These are phyloP conservation scores for Candida koratica DNA, from an alignment of 805 yeast genomes.

Conservation along the genomic window DNA sequence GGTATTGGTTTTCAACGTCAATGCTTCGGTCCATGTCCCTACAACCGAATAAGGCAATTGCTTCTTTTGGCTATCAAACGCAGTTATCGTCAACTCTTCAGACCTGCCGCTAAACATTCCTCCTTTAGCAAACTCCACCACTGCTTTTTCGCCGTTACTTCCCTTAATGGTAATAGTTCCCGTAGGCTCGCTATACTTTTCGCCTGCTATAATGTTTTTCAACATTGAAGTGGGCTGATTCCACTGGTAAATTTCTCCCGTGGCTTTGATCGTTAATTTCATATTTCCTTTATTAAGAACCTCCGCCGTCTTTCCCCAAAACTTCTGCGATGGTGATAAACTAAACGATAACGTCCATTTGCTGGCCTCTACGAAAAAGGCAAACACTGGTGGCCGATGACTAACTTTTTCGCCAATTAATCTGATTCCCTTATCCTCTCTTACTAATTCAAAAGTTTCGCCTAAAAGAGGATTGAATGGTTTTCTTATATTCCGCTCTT, in stretches of 20 bases:
- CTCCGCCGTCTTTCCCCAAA: slow-evolving; percentile 94
- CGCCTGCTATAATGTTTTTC: slow-evolving; percentile 91
- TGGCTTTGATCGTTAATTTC: slow-evolving; percentile 49
- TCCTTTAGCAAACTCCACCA: slow-evolving; percentile 70
- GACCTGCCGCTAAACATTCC: slow-evolving; percentile 83
- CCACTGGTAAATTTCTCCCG: slow-evolving; percentile 80
- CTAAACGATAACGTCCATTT: slow-evolving; percentile 67
- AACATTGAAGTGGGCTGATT: slow-evolving; percentile 75
- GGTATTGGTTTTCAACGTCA: slow-evolving; percentile 43
- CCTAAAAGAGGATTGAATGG: slow-evolving; percentile 95
- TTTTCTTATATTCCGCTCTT: slow-evolving; percentile 73
- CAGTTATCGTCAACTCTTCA: slow-evolving; percentile 55
- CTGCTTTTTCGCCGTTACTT: slow-evolving; percentile 64
- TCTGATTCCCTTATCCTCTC: slow-evolving; percentile 77
- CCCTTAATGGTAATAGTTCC: slow-evolving; percentile 64
- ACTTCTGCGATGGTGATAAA: slow-evolving; percentile 77
- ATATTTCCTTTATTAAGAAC: slow-evolving; percentile 70
- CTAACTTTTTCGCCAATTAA: slow-evolving; percentile 78
- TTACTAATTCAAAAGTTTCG: slow-evolving; percentile 85
- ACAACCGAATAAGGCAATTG: slow-evolving; percentile 39
- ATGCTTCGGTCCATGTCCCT: slow-evolving; percentile 84
- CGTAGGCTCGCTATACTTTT: slow-evolving; percentile 85
- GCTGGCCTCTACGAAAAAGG: slow-evolving; percentile 67
- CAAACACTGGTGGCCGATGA: slow-evolving; percentile 85
- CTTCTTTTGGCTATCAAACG: slow-evolving; percentile 34